Percentiles rank a stretch among this genome's conserved stretches.
These are phyloP conservation scores for Hylodesmum podocarpum DNA, from an alignment of 306 rosid species.

Conservation along the genomic window DNA sequence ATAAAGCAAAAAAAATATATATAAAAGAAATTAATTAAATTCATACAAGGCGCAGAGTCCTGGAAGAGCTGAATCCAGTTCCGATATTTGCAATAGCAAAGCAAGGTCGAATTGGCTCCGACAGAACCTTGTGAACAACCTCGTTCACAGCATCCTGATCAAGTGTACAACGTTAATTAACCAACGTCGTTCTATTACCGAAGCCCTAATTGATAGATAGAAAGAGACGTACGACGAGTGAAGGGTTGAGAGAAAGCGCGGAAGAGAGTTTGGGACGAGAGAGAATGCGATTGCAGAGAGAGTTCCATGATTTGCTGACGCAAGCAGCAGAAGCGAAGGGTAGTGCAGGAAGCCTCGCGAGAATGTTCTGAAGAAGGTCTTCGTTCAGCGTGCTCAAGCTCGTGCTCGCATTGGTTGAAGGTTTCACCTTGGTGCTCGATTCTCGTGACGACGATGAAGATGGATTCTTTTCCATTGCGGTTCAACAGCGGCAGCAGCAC, in stretches of 20 bases:
- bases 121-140: slow-evolving; percentile 56
- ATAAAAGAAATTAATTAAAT: neutral
- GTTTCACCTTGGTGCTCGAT: slow-evolving; percentile 34
- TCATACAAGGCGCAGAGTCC: slow-evolving; percentile 51
- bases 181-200: neutral
- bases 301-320: slow-evolving; percentile 64
- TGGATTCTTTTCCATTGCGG: slow-evolving; percentile 33
- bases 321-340: slow-evolving; percentile 69
- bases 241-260: slow-evolving; percentile 69
- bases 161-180: neutral
- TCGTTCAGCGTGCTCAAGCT: slow-evolving; percentile 31
- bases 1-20: neutral
- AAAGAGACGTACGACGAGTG: slow-evolving; percentile 33
- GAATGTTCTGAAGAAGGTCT: slow-evolving; percentile 42
- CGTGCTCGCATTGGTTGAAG: neutral
- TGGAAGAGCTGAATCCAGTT: slow-evolving; percentile 38
- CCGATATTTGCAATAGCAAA: slow-evolving; percentile 65
- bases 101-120: slow-evolving; percentile 72
- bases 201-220: neutral
- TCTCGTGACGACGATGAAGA: neutral
- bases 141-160: slow-evolving; percentile 65
- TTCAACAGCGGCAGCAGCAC: too few relatives aligned
- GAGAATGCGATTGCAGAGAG: slow-evolving; percentile 50
- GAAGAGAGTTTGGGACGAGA: slow-evolving; percentile 65
- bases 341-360: slow-evolving; percentile 48